Evolutionary conservation across 768 basidiomycete genomes (phyloP).

Genomic region (Piloderma croceum): DNA sequence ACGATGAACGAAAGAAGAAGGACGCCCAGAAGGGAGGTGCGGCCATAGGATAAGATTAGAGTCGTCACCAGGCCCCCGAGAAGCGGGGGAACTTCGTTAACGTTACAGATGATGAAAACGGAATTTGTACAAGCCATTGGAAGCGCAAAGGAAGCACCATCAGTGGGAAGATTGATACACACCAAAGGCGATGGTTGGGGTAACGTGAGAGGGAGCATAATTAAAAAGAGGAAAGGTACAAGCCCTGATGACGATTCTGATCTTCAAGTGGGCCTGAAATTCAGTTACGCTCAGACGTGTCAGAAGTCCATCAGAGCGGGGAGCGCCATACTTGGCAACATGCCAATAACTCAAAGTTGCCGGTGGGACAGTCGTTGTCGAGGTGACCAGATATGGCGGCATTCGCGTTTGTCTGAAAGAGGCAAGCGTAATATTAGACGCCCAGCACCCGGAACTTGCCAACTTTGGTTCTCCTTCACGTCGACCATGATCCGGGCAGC

Average conservation of each 20-base stretch:
- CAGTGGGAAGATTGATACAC: slow-evolving; percentile 28
- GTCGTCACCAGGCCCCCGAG: too few species aligned
- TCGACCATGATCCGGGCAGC: not conserved
- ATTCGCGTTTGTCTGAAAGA: too few species aligned
- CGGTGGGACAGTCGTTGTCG: too few species aligned
- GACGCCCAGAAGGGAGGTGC: slow-evolving; percentile 18
- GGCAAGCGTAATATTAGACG: too few species aligned
- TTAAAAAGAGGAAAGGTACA: slow-evolving; percentile 12
- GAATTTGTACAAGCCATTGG: too few species aligned
- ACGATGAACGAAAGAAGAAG: slow-evolving; percentile 20
- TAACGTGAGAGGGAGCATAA: slow-evolving; percentile 12
- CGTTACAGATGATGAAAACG: too few species aligned
- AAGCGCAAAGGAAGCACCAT: too few species aligned
- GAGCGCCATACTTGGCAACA: slow-evolving; percentile 4
- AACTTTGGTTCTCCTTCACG: not conserved
- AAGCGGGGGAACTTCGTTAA: too few species aligned
- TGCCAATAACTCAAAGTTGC: slow-evolving; percentile 4
- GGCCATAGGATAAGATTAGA: slow-evolving; percentile 12
- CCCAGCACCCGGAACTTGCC: too few species aligned
- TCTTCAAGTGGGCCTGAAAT: not conserved
- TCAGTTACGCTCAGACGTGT: slow-evolving; percentile 4
- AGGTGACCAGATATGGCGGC: too few species aligned
- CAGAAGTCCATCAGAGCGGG: slow-evolving; percentile 1
- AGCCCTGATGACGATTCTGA: not conserved
- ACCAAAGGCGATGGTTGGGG: slow-evolving; percentile 15